These are phyloP conservation scores for Populus hybrid DNA, from an alignment of 441 rosid species.

Conservation along the genomic window DNA sequence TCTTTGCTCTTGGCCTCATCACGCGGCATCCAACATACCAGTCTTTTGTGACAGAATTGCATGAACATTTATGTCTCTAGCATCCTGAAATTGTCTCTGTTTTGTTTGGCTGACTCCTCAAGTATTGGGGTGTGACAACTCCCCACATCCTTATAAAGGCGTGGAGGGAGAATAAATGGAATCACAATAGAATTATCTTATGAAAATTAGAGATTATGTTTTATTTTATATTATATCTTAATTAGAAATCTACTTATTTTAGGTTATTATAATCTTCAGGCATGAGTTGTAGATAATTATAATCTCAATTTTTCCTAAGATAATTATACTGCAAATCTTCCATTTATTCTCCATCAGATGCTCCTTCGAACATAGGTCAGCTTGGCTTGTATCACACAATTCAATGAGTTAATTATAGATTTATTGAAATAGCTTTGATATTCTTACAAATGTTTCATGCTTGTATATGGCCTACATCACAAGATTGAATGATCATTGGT, in stretches of 20 bases:
- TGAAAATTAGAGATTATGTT: no score
- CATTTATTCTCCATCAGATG: no score
- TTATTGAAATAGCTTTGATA: neutral
- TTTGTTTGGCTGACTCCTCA: neutral
- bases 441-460: neutral
- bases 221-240: no score
- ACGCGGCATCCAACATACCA: neutral
- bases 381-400: neutral
- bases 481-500: neutral
- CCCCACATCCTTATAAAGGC: neutral
- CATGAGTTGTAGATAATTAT: no score
- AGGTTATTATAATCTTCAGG: no score
- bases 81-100: neutral
- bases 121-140: neutral
- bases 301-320: no score
- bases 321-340: no score
- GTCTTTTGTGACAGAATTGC: neutral
- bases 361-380: neutral
- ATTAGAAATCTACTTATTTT: no score
- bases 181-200: no score
- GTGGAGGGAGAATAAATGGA: no score
- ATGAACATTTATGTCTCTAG: neutral
- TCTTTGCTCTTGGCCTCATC: neutral
- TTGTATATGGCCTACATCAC: neutral
- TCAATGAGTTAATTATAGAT: neutral